These are phyloP conservation scores for Aureobasidium vineae DNA, from an alignment of 2,329 filamentous ascomycete species.

Conservation along the genomic window DNA sequence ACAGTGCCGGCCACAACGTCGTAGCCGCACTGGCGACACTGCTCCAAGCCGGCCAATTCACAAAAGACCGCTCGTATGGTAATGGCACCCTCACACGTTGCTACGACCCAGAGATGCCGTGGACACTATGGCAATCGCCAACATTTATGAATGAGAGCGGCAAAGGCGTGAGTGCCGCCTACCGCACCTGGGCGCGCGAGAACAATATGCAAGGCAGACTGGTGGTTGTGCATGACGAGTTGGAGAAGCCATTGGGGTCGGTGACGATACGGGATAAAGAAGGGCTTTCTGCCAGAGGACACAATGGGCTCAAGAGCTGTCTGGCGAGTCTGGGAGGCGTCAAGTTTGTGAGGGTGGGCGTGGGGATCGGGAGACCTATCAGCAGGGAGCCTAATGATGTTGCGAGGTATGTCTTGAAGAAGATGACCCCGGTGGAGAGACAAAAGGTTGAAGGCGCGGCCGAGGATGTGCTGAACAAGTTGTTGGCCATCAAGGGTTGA, in stretches of 20 bases:
- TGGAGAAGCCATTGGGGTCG: slow-evolving; percentile 69
- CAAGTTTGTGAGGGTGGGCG: slow-evolving; percentile 67
- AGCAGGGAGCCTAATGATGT: slow-evolving; percentile 67
- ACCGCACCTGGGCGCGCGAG: slow-evolving; percentile 54
- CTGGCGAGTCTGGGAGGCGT: slow-evolving; percentile 87
- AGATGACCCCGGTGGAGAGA: slow-evolving; percentile 58
- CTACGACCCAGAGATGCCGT: slow-evolving; percentile 39
- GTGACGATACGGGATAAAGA: slow-evolving; percentile 57
- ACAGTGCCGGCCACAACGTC: slow-evolving; percentile 81
- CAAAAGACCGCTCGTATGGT: slow-evolving; percentile 41
- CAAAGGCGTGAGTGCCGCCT: slow-evolving; percentile 64
- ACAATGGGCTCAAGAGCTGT: slow-evolving; percentile 55
- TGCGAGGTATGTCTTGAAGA: slow-evolving; percentile 71
- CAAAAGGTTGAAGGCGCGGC: slow-evolving; percentile 35
- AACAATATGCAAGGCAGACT: slow-evolving; percentile 49
- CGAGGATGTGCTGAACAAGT: slow-evolving; percentile 43
- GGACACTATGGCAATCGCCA: slow-evolving; percentile 71
- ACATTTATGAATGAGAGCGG: slow-evolving; percentile 85
- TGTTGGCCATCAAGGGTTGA: slow-evolving; percentile 34
- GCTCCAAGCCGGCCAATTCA: slow-evolving; percentile 40
- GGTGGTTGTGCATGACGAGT: slow-evolving; percentile 83
- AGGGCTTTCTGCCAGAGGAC: slow-evolving; percentile 51
- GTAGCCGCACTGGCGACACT: slow-evolving; percentile 60
- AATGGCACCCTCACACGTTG: slow-evolving; percentile 33
- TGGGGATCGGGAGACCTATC: slow-evolving; percentile 83